These are phyloP conservation scores for Calycina herbarum DNA, from an alignment of 2,329 filamentous ascomycete species.

Conservation along the genomic window DNA sequence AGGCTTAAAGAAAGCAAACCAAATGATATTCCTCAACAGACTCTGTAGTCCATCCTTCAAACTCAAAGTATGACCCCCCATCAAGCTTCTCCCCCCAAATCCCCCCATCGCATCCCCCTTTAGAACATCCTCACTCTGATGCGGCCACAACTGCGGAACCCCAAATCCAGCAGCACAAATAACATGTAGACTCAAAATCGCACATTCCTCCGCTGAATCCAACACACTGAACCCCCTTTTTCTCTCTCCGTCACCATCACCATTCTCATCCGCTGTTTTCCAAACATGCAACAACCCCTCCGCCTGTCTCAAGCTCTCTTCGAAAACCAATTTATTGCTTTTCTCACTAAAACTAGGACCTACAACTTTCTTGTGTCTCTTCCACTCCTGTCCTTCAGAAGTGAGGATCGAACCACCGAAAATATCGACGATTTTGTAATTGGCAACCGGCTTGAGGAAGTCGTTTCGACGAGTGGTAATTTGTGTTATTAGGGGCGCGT, in stretches of 20 bases:
- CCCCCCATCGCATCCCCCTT: conserved; percentile 22
- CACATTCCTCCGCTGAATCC: conserved; percentile 46
- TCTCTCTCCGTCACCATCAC: conserved; percentile 11
- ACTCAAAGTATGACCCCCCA: conserved; percentile 44
- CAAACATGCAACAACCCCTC: conserved; percentile 43
- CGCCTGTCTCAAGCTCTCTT: conserved; percentile 51
- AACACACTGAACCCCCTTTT: conserved; percentile 36
- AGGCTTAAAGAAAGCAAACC: conserved; percentile 46
- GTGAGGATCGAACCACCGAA: conserved; percentile 37
- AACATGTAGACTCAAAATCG: conserved; percentile 52
- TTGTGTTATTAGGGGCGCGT: conserved; percentile 33
- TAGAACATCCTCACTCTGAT: conserved; percentile 41
- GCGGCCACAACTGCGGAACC: conserved; percentile 38
- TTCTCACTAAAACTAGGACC: conserved; percentile 41
- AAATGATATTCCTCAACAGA: conserved; percentile 49
- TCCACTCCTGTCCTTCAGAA: conserved; percentile 37
- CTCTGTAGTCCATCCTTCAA: conserved; percentile 51
- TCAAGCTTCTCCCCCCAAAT: conserved; percentile 23
- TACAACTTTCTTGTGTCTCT: conserved; percentile 37
- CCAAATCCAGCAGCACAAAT: conserved; percentile 56
- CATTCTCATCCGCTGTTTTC: conserved; percentile 16
- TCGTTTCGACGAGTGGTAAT: conserved; percentile 31
- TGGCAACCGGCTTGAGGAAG: conserved; percentile 35
- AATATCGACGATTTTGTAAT: conserved; percentile 36
- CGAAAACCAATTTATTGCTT: conserved; percentile 46